Percentiles rank a stretch among this genome's conserved stretches.
These are phyloP conservation scores for Microdochium trichocladiopsis DNA, from an alignment of 2,329 filamentous ascomycete species.

Conservation along the genomic window DNA sequence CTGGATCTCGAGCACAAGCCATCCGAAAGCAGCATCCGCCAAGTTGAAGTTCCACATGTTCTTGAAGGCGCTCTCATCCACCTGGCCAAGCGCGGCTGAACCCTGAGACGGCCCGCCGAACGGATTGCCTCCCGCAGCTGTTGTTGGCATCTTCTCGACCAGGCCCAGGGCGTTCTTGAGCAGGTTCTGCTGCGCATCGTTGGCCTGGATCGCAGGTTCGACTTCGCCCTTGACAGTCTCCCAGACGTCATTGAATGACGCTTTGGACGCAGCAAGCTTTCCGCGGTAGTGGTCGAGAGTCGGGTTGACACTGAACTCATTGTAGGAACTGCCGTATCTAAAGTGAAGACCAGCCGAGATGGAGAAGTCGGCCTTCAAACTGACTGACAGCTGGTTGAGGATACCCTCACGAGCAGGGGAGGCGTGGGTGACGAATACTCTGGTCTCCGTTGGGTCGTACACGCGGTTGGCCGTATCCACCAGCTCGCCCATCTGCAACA, in stretches of 20 bases:
- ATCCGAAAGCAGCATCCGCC: slow-evolving; percentile 94
- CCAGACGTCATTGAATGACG: slow-evolving; percentile 99
- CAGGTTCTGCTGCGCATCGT: slow-evolving; percentile 88
- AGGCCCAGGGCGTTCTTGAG: slow-evolving; percentile 86
- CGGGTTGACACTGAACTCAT: slow-evolving; percentile 98
- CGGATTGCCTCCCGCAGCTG: slow-evolving; percentile 91
- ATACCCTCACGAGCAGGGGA: slow-evolving; percentile 95
- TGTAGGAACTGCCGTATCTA: slow-evolving; percentile 98
- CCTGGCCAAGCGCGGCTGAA: slow-evolving; percentile 69
- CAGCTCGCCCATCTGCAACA: slow-evolving; percentile 95
- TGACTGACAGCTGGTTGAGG: slow-evolving; percentile 94
- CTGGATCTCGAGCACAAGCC: slow-evolving; percentile 90
- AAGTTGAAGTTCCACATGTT: slow-evolving; percentile 99
- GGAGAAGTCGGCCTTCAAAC: slow-evolving; percentile 95
- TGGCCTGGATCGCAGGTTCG: slow-evolving; percentile 86
- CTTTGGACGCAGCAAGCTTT: slow-evolving; percentile 95
- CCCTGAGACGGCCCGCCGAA: slow-evolving; percentile 82
- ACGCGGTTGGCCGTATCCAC: slow-evolving; percentile 97
- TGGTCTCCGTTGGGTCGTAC: slow-evolving; percentile 96
- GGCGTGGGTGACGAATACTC: slow-evolving; percentile 93
- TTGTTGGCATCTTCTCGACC: slow-evolving; percentile 96
- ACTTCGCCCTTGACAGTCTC: slow-evolving; percentile 97
- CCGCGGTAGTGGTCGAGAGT: slow-evolving; percentile 97
- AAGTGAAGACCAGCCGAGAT: slow-evolving; percentile 97
- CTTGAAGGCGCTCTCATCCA: slow-evolving; percentile 98